Base-by-base conservation (phyloP, 192 early-diverging fungal species). In the Coemansia sp. region DNA sequence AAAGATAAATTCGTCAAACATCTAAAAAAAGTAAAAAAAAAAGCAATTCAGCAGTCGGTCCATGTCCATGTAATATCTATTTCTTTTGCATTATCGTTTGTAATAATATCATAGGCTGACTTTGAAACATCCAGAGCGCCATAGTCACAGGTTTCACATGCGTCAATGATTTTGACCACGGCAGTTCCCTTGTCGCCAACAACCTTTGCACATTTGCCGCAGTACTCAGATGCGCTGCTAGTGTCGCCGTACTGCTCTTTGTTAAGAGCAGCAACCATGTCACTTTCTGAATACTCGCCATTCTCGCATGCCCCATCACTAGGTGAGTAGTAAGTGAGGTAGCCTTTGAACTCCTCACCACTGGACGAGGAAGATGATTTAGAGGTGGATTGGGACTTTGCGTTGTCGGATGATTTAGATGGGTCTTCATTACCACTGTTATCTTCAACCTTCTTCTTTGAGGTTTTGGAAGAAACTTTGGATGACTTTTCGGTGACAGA, bases 141-240 rank as follows among this genome's bases (percentile, higher is more conserved):
- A 3, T 49, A 48, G 0, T 57, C n/a, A 36, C 86, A 87, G 10
- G 51, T 65, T 5, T 71, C 71, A 31, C 87, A 88, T 12, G 74
- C 84, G 58, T 87, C 86, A 8, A 85, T 75, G 18, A 86, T 79
- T 36, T 64, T 85, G 42, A 82, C 87, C 22, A 58, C 64, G 22
- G 85, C 79, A 2, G 76, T 32, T 14, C 76, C 85, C 40, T 77
- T 82, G 5, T 79, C 80, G 34, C 83, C 83, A n/a, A 63, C 72
- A 6, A 86, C 77, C 14, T 30, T 67, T n/a, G 72, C 79, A 57
- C 70, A 68, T 29, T 62, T 71, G 30, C 83, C 81, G 64, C 86
- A 87, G 33, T 67, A 58, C 22, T 40, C 42, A 7, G 84, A 77
- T 7, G 73, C 77, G 0, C 60, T 71, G 58, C 81, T 72, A 0